Evolutionary conservation across 1,139 yeast species (phyloP), one percentile per base, ranked within the genome.

Genomic region (Sugiyamaella paludigena): DNA sequence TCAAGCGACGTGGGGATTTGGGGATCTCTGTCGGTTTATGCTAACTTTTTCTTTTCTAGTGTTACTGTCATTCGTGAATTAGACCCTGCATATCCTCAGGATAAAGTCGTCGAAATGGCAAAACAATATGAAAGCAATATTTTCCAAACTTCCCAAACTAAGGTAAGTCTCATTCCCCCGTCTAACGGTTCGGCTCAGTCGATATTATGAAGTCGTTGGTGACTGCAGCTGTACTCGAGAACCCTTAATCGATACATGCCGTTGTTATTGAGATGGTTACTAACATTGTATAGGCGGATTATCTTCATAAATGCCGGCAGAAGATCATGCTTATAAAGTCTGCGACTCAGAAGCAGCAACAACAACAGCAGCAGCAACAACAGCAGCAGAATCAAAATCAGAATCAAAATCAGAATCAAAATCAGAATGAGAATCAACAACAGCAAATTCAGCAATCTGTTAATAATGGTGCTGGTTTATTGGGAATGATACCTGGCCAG

Each of bases 91-190:
- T 59, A 58, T 26, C 60, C 66, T 9, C 61, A 62, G 34, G 67
- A 61, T 32, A 57, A 62, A 38, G 54, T 65, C 28, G 53, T 62
- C 6, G 53, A 41, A 11, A 51, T 62, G 41, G 70, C 70, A 1
- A 66, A 60, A 45, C 61, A 60, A 41, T 62, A 59, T 46, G 70
- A 66, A 36, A 56, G 54, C 41, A 48, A 50, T 28, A 62, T 64
- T 27, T 67, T 58, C 53, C 54, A 52, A 33, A 51, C 53, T 29
- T 60, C 69, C 24, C 54, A 43, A 27, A 58, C 66, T 29, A 61
- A 59, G 56, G 62, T 61, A 50, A 40, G 62, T 56, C 39, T 13
- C 34, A 19, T 13, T n/a, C 7, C 13, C 32, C 29, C 12, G 26
- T 26, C 15, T 11, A 15, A 32, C 8, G 12, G 34, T 24, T 11